Evolutionary conservation across 768 basidiomycete species (phyloP).

Genomic region (Boletus rubroflammeus): DNA sequence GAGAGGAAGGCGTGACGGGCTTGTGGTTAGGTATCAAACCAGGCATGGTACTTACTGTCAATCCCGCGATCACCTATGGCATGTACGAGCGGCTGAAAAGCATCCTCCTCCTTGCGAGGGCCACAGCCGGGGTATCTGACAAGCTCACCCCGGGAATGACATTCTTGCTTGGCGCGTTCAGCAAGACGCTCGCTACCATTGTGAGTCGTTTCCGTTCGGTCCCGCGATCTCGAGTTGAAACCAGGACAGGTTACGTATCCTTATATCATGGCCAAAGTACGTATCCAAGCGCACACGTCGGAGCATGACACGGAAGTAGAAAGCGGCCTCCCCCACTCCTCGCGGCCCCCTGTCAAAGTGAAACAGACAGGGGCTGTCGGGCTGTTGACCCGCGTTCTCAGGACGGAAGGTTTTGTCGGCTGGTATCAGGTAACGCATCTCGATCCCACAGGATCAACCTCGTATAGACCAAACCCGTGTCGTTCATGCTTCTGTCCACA

Average conservation of each 20-base stretch:
- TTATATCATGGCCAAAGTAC: slow-evolving; percentile 95
- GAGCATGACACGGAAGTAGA: slow-evolving; percentile 40
- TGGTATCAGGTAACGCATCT: slow-evolving; percentile 81
- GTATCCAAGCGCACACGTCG: slow-evolving; percentile 81
- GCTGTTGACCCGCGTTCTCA: slow-evolving; percentile 67
- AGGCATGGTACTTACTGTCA: slow-evolving; percentile 90
- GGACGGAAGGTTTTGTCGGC: slow-evolving; percentile 77
- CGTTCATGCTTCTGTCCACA: slow-evolving; percentile 27
- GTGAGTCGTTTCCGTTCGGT: slow-evolving; percentile 42
- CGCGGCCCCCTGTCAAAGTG: slow-evolving; percentile 19
- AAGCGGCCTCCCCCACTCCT: slow-evolving; percentile 16
- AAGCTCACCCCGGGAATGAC: slow-evolving; percentile 77
- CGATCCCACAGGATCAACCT: neutral
- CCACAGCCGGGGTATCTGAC: slow-evolving; percentile 38
- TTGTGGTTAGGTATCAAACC: slow-evolving; percentile 94
- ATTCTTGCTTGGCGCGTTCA: slow-evolving; percentile 86
- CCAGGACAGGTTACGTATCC: slow-evolving; percentile 79
- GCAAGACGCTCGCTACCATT: slow-evolving; percentile 93
- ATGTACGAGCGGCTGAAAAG: slow-evolving; percentile 89
- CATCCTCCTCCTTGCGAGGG: slow-evolving; percentile 55
- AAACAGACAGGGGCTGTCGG: slow-evolving; percentile 73
- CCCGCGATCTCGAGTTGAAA: neutral
- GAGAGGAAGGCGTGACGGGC: slow-evolving; percentile 82
- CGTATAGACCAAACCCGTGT: neutral
- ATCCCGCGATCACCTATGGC: slow-evolving; percentile 97